A percentile compares a stretch with the other conserved stretches of the same genome.
Conservation (phyloP, 495 filamentous ascomycete species). For the Hypoxylon trugodes region DNA sequence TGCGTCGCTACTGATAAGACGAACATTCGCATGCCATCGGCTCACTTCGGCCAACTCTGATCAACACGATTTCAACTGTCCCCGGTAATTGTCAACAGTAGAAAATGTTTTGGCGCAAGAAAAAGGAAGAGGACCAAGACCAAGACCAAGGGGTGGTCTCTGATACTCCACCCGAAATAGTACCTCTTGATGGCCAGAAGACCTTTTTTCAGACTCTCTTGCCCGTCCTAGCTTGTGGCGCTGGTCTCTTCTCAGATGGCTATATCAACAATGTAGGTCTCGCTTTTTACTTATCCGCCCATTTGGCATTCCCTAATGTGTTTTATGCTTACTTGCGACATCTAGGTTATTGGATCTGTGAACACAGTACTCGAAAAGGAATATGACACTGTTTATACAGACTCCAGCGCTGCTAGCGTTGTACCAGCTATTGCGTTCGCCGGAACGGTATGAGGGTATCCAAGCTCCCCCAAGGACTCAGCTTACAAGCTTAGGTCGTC, state of each 20-base stretch:
- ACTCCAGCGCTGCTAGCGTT: slow-evolving; percentile 72
- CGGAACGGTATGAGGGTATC: slow-evolving; percentile 65
- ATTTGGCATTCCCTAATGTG: not conserved
- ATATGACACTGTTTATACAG: slow-evolving; percentile 69
- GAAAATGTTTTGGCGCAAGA: slow-evolving; percentile 31
- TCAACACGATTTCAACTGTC: not conserved
- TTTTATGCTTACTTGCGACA: slow-evolving; percentile 13
- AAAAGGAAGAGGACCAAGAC: slow-evolving; percentile 20
- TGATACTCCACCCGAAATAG: slow-evolving; percentile 8
- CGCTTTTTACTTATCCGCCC: slow-evolving; percentile 39
- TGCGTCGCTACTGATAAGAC: not conserved
- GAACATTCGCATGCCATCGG: not conserved
- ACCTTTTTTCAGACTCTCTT: slow-evolving; percentile 45
- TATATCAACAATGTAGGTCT: slow-evolving; percentile 77
- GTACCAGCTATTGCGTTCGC: slow-evolving; percentile 85
- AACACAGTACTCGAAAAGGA: slow-evolving; percentile 72
- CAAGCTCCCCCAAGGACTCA: not conserved
- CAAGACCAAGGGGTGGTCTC: slow-evolving; percentile 5
- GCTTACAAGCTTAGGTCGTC: slow-evolving; percentile 57
- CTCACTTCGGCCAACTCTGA: slow-evolving; percentile 5
- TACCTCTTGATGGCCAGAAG: slow-evolving; percentile 42
- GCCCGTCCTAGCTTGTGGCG: slow-evolving; percentile 80
- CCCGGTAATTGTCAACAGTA: not conserved
- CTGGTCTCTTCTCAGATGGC: slow-evolving; percentile 89
- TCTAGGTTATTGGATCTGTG: slow-evolving; percentile 82